Percentiles rank a stretch among this genome's conserved stretches.
These are phyloP conservation scores for Elaphomyces granulatus DNA, from an alignment of 495 filamentous ascomycete species.

Conservation along the genomic window DNA sequence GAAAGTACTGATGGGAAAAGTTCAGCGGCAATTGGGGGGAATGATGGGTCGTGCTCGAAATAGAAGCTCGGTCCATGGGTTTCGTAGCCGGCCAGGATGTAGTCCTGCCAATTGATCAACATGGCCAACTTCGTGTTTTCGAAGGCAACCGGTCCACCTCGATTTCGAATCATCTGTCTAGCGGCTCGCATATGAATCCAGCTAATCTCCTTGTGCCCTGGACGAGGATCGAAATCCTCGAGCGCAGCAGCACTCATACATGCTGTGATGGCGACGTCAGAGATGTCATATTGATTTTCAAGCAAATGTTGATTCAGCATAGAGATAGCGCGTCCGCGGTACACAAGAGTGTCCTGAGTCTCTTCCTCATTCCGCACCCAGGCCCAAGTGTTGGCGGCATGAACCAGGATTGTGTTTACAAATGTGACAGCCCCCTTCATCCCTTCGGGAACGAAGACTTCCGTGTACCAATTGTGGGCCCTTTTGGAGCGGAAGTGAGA, in stretches of 20 bases:
- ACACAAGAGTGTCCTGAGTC: constrained; percentile 14
- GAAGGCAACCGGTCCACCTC: constrained; percentile 25
- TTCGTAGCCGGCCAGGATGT: constrained; percentile 28
- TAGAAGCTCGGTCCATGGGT: constrained; percentile 21
- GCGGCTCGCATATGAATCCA: constrained; percentile 29
- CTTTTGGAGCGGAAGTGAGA: constrained; percentile 19
- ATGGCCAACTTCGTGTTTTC: constrained; percentile 24
- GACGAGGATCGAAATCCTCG: constrained; percentile 28
- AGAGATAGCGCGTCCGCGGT: constrained; percentile 18
- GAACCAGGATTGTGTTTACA: constrained; percentile 25
- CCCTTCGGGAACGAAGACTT: constrained; percentile 23
- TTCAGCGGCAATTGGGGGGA: not conserved
- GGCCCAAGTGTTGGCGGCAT: constrained; percentile 26
- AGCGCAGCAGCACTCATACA: constrained; percentile 28
- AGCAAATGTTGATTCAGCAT: constrained; percentile 22
- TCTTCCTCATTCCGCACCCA: constrained; percentile 23
- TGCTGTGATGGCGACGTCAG: constrained; percentile 25
- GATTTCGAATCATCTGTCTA: constrained; percentile 24
- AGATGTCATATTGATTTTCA: constrained; percentile 17
- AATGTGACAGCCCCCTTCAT: constrained; percentile 28
- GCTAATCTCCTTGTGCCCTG: constrained; percentile 23
- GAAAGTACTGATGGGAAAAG: not conserved
- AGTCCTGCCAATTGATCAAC: constrained; percentile 32
- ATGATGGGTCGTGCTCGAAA: constrained; percentile 13
- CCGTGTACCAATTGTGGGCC: constrained; percentile 28